These are phyloP conservation scores for Talaromyces borbonicus DNA, from an alignment of 495 filamentous ascomycete species.

Conservation along the genomic window DNA sequence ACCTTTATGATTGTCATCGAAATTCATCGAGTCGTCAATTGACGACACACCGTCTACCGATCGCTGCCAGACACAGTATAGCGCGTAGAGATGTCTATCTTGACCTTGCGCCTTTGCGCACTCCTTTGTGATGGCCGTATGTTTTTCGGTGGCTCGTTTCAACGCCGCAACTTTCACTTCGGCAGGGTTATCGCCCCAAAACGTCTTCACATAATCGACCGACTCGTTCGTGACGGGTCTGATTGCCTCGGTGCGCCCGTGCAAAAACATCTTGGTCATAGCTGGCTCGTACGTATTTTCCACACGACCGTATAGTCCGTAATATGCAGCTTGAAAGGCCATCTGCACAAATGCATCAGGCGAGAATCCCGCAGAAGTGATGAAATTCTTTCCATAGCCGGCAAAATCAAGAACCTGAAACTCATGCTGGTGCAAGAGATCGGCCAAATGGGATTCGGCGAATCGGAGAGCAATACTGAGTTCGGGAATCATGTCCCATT, in stretches of 20 bases:
- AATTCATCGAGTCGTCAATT: constrained; percentile 20
- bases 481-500: constrained; percentile 96
- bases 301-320: constrained; percentile 86
- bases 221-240: constrained; percentile 74
- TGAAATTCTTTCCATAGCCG: constrained; percentile 92
- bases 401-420: constrained; percentile 86
- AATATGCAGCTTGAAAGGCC: constrained; percentile 98
- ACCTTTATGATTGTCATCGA: neutral
- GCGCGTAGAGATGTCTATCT: constrained; percentile 86
- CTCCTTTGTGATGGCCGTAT: constrained; percentile 69
- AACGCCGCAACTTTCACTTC: constrained; percentile 76
- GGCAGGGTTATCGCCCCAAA: constrained; percentile 86
- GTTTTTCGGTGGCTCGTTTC: constrained; percentile 70
- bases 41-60: constrained; percentile 61
- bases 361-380: constrained; percentile 92
- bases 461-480: constrained; percentile 86
- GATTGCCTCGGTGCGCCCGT: constrained; percentile 91
- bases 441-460: constrained; percentile 87
- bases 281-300: constrained; percentile 96
- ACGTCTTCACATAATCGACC: constrained; percentile 79
- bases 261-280: constrained; percentile 91
- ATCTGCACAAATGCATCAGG: constrained; percentile 98
- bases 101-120: constrained; percentile 90
- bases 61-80: constrained; percentile 93
- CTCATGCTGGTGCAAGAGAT: constrained; percentile 94